Conservation (phyloP, 192 early-diverging fungal genomes). For the Gonapodya prolifera region DNA sequence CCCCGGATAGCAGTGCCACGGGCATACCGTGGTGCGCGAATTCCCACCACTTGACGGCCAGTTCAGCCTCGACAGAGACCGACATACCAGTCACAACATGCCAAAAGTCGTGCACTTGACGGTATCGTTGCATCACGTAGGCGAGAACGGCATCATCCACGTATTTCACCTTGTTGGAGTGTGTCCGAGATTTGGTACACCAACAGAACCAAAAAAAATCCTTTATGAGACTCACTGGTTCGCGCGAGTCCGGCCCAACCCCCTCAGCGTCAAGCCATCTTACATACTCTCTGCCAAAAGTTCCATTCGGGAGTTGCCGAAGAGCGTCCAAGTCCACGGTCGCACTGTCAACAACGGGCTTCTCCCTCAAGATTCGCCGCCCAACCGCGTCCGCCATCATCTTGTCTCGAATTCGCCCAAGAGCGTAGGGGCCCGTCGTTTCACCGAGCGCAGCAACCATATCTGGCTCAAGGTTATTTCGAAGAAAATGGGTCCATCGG, state of each 20-base stretch:
- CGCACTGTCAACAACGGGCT: conserved; percentile 61
- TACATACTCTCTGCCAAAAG: conserved; percentile 80
- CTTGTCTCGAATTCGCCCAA: conserved; percentile 55
- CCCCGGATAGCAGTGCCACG: conserved; percentile 66
- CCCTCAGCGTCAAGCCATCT: conserved; percentile 64
- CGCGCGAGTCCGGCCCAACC: conserved; percentile 70
- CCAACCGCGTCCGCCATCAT: conserved; percentile 68
- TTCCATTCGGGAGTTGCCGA: conserved; percentile 42
- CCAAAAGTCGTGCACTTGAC: conserved; percentile 91
- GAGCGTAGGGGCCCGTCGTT: conserved; percentile 58
- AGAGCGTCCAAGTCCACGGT: conserved; percentile 57
- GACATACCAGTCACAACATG: conserved; percentile 75
- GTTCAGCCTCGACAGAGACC: conserved; percentile 75
- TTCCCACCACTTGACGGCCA: conserved; percentile 93
- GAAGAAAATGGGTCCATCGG: neutral
- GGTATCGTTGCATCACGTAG: conserved; percentile 85
- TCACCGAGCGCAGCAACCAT: conserved; percentile 85
- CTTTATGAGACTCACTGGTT: conserved; percentile 32
- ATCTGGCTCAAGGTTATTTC: conserved; percentile 30
- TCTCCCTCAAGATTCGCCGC: conserved; percentile 66
- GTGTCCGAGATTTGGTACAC: too few species aligned
- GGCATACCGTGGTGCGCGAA: conserved; percentile 83
- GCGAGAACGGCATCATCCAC: conserved; percentile 83
- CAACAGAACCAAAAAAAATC: neutral
- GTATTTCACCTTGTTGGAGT: conserved; percentile 52